Base-by-base conservation (phyloP, 306 rosid genomes). In the Begonia fuchsioides region DNA sequence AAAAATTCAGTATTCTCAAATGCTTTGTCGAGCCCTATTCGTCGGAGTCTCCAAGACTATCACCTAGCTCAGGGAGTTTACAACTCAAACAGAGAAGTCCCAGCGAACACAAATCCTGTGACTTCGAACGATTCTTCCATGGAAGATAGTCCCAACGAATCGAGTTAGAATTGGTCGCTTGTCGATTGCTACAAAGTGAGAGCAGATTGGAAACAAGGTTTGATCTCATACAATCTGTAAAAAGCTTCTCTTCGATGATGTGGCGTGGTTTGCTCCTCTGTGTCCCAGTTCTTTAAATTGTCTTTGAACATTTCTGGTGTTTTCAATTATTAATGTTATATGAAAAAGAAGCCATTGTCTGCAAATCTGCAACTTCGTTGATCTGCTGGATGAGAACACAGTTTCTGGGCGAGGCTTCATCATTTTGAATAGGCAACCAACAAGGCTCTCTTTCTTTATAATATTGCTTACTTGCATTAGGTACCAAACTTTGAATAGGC, bases 1-100 rank as follows among this genome's bases (percentile, higher is more conserved):
- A 86, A 82, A 71, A 86, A 72, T 52, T 65, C 75, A 6, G 83
- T 86, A 57, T 82, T 86, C 72, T 86, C 96, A 32, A 82, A 76
- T 50, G 93, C 93, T 41, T 47, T 79, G 56, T 82, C 96, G 3
- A 82, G 88, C 72, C 90, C 86, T 9, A 68, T 86, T 48, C 86
- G 94, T 49, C 79, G 70, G 32, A 80, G 90, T 59, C 90, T 84
- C 59, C 94, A 84, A 60, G 71, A 65, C 45, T 84, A 84, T 72
- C 90, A 82, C 60, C 66, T 69, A 45, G 74, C 83, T 11, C 81
- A 64, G 70, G 81, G 70, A 49, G 77, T 65, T 49, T 62, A 60
- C 59, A 54, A 58, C 45, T 59, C 74, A 9, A 66, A 62, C 14
- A 50, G 19, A 11, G 45, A 62, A 73, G 80, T 54, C 66, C 60